Conservation (phyloP, 75 land plant species). For the Sequoiadendron giganteum region DNA sequence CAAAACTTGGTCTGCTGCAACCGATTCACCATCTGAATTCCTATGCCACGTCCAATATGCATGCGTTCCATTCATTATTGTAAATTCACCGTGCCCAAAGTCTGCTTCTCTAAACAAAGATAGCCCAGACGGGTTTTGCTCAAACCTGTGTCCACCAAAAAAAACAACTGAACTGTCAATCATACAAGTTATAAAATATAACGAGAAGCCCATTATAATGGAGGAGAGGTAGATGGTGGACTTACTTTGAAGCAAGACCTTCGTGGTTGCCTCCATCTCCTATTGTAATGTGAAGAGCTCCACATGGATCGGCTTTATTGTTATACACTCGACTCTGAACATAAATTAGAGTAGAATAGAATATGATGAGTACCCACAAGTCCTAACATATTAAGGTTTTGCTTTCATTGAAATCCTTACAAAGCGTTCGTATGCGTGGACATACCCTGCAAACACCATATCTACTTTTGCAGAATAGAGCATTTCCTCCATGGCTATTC, state of each 20-base stretch:
- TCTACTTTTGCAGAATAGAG: slow-evolving; percentile 30
- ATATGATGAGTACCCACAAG: neutral
- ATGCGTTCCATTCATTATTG: slow-evolving; percentile 23
- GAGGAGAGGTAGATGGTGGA: neutral
- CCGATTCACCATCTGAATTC: slow-evolving; percentile 18
- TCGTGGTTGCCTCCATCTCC: slow-evolving; percentile 97
- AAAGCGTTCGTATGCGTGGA: slow-evolving; percentile 59
- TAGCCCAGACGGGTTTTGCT: neutral
- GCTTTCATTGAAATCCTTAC: slow-evolving; percentile 12
- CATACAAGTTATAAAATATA: too few species aligned
- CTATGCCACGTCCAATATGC: slow-evolving; percentile 31
- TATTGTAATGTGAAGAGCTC: slow-evolving; percentile 73
- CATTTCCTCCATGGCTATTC: slow-evolving; percentile 31
- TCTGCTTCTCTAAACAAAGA: slow-evolving; percentile 23
- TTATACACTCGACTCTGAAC: slow-evolving; percentile 60
- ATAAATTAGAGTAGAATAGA: neutral
- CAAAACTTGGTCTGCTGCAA: slow-evolving; percentile 22
- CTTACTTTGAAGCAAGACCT: slow-evolving; percentile 82
- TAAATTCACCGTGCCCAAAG: slow-evolving; percentile 25
- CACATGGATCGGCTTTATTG: slow-evolving; percentile 66
- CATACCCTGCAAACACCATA: slow-evolving; percentile 41
- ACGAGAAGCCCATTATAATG: too few species aligned
- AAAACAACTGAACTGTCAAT: too few species aligned
- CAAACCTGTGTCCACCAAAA: neutral
- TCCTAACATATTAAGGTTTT: neutral